Conservation (phyloP, 2,329 filamentous ascomycete genomes). For the Fusarium heterosporum region DNA sequence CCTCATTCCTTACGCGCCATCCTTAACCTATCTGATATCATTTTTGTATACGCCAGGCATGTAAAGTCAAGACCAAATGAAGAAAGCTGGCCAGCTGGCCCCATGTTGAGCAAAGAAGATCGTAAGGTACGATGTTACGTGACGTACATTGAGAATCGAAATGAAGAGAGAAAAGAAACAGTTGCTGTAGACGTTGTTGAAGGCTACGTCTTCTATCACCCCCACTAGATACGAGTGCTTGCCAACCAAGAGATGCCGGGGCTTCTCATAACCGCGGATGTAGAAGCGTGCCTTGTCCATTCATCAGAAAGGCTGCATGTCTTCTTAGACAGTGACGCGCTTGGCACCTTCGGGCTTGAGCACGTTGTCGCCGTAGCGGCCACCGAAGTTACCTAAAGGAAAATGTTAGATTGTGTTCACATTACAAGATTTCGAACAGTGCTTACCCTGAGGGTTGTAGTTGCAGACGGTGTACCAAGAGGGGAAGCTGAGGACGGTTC, state of each 20-base stretch:
- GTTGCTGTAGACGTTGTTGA: slow-evolving; percentile 34
- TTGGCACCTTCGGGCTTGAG: slow-evolving; percentile 51
- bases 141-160: slow-evolving; percentile 55
- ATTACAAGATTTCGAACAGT: not conserved
- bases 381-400: slow-evolving; percentile 63
- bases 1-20: slow-evolving; percentile 41
- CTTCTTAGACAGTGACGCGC: slow-evolving; percentile 45
- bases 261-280: slow-evolving; percentile 15
- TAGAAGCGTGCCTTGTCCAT: slow-evolving; percentile 26
- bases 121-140: slow-evolving; percentile 50
- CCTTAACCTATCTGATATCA: slow-evolving; percentile 38
- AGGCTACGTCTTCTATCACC: slow-evolving; percentile 28
- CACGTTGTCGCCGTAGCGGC: slow-evolving; percentile 64
- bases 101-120: slow-evolving; percentile 48
- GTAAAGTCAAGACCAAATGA: slow-evolving; percentile 38
- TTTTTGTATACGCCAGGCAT: slow-evolving; percentile 45
- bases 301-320: slow-evolving; percentile 13
- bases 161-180: slow-evolving; percentile 41
- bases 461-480: slow-evolving; percentile 90
- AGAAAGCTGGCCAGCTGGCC: slow-evolving; percentile 41
- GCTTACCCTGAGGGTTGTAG: slow-evolving; percentile 79
- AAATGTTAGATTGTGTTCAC: not conserved
- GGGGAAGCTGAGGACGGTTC: slow-evolving; percentile 62
- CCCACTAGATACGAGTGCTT: slow-evolving; percentile 26
- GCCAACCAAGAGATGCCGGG: slow-evolving; percentile 29